Percentiles rank a stretch among this genome's conserved stretches.
Conservation (phyloP, 306 rosid genomes). For the Cucurbita maxima region DNA sequence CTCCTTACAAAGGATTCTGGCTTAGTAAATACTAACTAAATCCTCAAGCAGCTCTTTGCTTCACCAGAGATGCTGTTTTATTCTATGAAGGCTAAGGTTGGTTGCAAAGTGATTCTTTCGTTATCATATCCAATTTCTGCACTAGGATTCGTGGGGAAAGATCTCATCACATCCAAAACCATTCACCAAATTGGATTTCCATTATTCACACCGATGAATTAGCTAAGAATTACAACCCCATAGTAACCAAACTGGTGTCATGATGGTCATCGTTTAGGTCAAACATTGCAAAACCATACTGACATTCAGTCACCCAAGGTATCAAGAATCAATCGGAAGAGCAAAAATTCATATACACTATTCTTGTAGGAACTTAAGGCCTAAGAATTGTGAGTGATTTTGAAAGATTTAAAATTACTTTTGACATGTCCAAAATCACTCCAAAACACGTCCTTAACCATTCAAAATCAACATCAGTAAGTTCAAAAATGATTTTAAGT, state of each 20-base stretch:
- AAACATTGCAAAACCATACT: background rate
- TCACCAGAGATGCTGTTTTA: background rate
- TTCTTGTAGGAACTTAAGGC: background rate
- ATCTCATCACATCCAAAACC: background rate
- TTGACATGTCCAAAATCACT: background rate
- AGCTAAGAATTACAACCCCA: background rate
- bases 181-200: background rate
- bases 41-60: background rate
- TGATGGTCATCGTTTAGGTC: background rate
- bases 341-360: background rate
- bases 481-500: background rate
- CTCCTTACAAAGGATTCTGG: background rate
- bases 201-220: background rate
- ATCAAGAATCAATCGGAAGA: background rate
- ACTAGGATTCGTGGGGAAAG: background rate
- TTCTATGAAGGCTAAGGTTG: background rate
- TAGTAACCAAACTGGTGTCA: background rate
- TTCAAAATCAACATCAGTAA: background rate
- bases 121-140: background rate
- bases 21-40: background rate
- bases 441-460: background rate
- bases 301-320: background rate
- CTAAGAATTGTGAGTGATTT: background rate
- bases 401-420: background rate
- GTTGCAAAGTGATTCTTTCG: background rate